Base-by-base conservation (phyloP, 2,329 filamentous ascomycete genomes). In the Aspergillus sp. region DNA sequence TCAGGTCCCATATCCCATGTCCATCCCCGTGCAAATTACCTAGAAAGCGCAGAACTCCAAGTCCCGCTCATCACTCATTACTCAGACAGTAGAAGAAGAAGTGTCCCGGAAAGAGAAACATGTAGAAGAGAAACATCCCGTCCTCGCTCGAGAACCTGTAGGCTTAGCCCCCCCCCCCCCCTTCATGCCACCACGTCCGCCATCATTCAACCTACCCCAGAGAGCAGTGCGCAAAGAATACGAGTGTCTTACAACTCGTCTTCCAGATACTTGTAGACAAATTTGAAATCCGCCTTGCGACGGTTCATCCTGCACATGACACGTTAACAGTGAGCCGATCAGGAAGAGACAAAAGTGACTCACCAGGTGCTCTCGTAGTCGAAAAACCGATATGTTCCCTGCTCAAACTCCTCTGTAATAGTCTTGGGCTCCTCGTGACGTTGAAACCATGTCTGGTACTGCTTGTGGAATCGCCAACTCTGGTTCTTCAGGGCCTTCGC, bases 401-500 rank as follows among this genome's bases (percentile, higher is more conserved):
- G 91, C 66, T 98, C 91, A 55, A 86, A 96, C 64, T 98, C 91
- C 61, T 98, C 91, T 0, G 91, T 96, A 53, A 98, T 98, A 49
- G 80, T 88, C 70, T 98, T 98, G 12, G 91, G 91, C 67, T 98
- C 91, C 56, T 98, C 91, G 47, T 98, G 91, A 32, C 91, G 75
- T 62, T 98, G 91, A 55, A 98, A 98, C 91, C 91, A 98, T 1
- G 91, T 98, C 61, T 94, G 91, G 57, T 98, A 98, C 61, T 96
- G 91, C 69, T 98, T 98, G 66, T 98, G 91, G 60, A 98, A 98
- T 35, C 91, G 76, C 91, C 91, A 98, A 61, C 88, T 95, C 62
- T 98, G 91, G 45, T 89, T 84, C 66, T 98, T 98, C 32, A 98
- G 68, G n/a, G 91, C 86, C 63, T 93, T 94, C 10, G 91, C 91